phyloP scores from a whole-genome alignment of 805 yeast species.

The Komagataella pseudopastoris region DNA sequence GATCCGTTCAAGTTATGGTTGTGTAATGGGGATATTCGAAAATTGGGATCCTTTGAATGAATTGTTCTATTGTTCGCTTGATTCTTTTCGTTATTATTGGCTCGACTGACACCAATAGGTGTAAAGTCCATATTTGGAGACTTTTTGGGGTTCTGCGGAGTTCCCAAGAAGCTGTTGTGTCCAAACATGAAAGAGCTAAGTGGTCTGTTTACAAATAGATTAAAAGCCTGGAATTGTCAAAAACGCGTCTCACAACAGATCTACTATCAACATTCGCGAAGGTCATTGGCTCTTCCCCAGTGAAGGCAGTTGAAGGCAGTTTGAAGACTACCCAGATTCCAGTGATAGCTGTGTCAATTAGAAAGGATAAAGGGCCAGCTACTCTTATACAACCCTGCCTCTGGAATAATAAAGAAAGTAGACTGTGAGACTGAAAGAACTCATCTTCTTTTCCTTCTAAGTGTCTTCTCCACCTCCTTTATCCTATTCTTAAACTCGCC shows the following conservation, averaged over 20 bases:
- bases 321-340: neutral
- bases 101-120: neutral
- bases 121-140: neutral
- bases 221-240: neutral
- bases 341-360: neutral
- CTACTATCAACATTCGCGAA: neutral
- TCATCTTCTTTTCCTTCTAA: neutral
- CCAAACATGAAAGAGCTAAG: neutral
- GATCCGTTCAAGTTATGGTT: neutral
- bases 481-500: conserved; percentile 16
- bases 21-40: neutral
- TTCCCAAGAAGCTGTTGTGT: neutral
- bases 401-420: neutral
- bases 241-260: neutral
- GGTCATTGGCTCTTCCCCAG: neutral
- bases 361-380: neutral
- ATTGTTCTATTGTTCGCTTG: neutral
- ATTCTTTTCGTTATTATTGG: neutral
- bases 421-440: neutral
- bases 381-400: neutral
- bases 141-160: neutral
- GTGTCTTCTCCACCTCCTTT: conserved; percentile 7
- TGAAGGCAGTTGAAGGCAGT: neutral
- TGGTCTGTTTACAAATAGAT: neutral
- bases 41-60: neutral